Percentiles rank a stretch among this genome's conserved stretches.
phyloP scores from a whole-genome alignment of 169 alveolate genomes.

The Plasmodium knowlesi region DNA sequence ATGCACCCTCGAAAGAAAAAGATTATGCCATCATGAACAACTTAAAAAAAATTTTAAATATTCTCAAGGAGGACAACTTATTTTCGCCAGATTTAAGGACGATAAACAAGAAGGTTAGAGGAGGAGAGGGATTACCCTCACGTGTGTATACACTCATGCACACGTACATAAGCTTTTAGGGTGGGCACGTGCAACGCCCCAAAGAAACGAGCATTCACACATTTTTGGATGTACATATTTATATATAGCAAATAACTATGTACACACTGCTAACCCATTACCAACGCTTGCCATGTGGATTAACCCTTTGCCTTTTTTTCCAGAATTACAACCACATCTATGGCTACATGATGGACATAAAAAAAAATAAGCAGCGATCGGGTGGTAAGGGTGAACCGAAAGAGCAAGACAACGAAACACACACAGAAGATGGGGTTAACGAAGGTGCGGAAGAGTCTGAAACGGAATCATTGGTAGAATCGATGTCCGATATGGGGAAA shows the following conservation, averaged over 20 bases:
- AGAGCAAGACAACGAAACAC: neutral
- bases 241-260: too few species aligned
- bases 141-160: neutral
- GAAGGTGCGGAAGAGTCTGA: conserved; percentile 37
- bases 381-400: neutral
- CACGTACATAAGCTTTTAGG: neutral
- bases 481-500: conserved; percentile 26
- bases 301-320: conserved; percentile 2
- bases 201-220: too few species aligned
- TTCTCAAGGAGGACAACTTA: conserved; percentile 69
- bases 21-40: conserved; percentile 29
- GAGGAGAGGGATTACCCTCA: neutral
- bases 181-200: neutral
- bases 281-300: neutral
- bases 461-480: conserved; percentile 59
- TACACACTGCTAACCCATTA: neutral
- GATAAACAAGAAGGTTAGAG: conserved; percentile 42
- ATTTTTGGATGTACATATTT: neutral
- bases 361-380: conserved; percentile 12
- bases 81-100: conserved; percentile 63
- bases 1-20: neutral
- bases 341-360: conserved; percentile 63
- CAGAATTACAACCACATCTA: conserved; percentile 66
- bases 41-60: conserved; percentile 59
- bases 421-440: neutral